These are phyloP conservation scores for Borovskyia barvae DNA, from an alignment of 208 protist species.

Conservation along the genomic window DNA sequence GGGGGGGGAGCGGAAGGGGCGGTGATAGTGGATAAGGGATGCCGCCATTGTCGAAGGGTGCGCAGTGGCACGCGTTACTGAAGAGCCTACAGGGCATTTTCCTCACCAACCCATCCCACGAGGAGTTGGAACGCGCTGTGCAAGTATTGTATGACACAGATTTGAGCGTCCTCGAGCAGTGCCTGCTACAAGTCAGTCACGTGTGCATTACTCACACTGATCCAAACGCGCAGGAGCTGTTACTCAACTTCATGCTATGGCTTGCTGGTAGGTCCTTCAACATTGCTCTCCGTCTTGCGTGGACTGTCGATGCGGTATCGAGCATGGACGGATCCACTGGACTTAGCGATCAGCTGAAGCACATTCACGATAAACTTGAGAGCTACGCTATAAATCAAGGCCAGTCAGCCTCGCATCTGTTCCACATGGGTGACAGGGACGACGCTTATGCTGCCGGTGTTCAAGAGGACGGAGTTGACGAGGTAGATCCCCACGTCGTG, in stretches of 20 bases:
- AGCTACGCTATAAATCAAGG: slow-evolving; percentile 86
- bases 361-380: slow-evolving; percentile 84
- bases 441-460: slow-evolving; percentile 7
- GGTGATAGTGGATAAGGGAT: no score
- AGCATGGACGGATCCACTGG: slow-evolving; percentile 41
- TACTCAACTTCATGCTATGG: slow-evolving; percentile 75
- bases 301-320: slow-evolving; percentile 71
- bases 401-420: not conserved
- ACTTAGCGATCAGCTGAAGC: slow-evolving; percentile 57
- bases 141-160: slow-evolving; percentile 59
- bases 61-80: slow-evolving; percentile 59
- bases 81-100: slow-evolving; percentile 46
- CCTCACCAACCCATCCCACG: slow-evolving; percentile 22
- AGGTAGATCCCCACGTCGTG: slow-evolving; percentile 43
- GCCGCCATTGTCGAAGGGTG: no score
- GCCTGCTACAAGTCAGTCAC: slow-evolving; percentile 80
- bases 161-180: slow-evolving; percentile 58
- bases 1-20: not conserved
- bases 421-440: slow-evolving; percentile 10
- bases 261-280: slow-evolving; percentile 68
- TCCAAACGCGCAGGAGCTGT: slow-evolving; percentile 42
- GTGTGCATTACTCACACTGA: slow-evolving; percentile 71
- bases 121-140: slow-evolving; percentile 48
- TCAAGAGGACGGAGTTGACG: slow-evolving; percentile 15
- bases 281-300: slow-evolving; percentile 71